Conservation (phyloP, 2,329 filamentous ascomycete species). For the Tolypocladium pustulatum region DNA sequence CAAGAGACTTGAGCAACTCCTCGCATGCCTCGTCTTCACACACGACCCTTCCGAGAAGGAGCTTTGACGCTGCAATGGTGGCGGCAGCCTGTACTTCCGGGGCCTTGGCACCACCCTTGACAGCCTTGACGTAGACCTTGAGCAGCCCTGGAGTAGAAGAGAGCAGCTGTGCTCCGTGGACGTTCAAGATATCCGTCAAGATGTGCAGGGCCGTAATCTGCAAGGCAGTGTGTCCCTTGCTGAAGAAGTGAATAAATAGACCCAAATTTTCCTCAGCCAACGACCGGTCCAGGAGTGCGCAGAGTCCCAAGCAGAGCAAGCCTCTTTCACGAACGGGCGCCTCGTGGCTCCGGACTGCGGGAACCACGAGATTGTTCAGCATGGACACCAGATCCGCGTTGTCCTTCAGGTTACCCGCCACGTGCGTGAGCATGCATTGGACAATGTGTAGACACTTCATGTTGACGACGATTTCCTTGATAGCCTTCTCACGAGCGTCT, state of each 20-base stretch:
- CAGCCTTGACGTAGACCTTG: conserved; percentile 76
- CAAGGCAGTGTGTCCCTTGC: conserved; percentile 78
- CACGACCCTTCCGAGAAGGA: conserved; percentile 72
- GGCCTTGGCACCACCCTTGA: conserved; percentile 60
- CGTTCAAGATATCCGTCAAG: conserved; percentile 83
- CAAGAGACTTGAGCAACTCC: conserved; percentile 73
- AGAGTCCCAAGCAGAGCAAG: conserved; percentile 79
- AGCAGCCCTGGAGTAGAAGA: conserved; percentile 58
- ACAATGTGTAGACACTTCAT: conserved; percentile 97
- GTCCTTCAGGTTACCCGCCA: conserved; percentile 75
- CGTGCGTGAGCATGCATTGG: conserved; percentile 93
- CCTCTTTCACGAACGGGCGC: conserved; percentile 86
- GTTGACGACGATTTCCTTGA: conserved; percentile 90
- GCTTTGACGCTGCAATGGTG: conserved; percentile 72
- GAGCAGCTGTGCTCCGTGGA: conserved; percentile 72
- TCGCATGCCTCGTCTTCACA: conserved; percentile 55
- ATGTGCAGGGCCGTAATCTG: conserved; percentile 89
- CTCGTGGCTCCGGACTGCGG: conserved; percentile 87
- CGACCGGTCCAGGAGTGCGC: conserved; percentile 81
- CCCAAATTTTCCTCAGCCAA: conserved; percentile 86
- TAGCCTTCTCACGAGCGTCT: conserved; percentile 61
- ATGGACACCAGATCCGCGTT: conserved; percentile 93
- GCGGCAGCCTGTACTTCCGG: conserved; percentile 72
- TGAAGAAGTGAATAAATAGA: conserved; percentile 93
- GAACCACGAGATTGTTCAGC: conserved; percentile 93